These are phyloP conservation scores for Sphagnum tenellum DNA, from an alignment of 225 moss, liverwort and hornwort species.

Conservation along the genomic window DNA sequence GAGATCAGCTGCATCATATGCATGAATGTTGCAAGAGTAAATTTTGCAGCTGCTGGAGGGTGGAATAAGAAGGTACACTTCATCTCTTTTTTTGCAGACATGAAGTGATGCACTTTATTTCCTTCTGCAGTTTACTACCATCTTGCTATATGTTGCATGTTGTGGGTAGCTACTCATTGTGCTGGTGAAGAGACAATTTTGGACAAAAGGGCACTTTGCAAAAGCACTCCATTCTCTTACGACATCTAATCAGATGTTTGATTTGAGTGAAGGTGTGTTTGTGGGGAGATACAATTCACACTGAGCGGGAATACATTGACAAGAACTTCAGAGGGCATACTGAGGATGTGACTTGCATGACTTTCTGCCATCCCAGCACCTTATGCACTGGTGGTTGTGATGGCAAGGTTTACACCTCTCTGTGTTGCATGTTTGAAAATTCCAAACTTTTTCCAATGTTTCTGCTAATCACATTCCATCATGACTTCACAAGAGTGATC, in stretches of 20 bases:
- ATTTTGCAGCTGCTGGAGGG: slow-evolving; percentile 71
- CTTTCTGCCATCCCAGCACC: slow-evolving; percentile 73
- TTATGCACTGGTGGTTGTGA: slow-evolving; percentile 84
- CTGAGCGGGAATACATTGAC: slow-evolving; percentile 55
- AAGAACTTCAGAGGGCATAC: slow-evolving; percentile 77
- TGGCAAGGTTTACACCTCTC: slow-evolving; percentile 41
- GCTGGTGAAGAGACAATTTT: too few relatives aligned
- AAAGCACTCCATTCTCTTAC: too few relatives aligned
- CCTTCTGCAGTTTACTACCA: background rate
- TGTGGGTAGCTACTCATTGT: too few relatives aligned
- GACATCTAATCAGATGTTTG: too few relatives aligned
- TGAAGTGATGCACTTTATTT: background rate
- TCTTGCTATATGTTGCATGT: too few relatives aligned
- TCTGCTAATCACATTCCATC: too few relatives aligned
- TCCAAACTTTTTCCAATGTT: too few relatives aligned
- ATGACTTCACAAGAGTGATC: too few relatives aligned
- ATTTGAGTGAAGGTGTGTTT: slow-evolving; percentile 51
- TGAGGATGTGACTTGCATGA: slow-evolving; percentile 68
- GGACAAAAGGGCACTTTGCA: too few relatives aligned
- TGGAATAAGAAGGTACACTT: slow-evolving; percentile 79
- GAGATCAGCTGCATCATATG: slow-evolving; percentile 67
- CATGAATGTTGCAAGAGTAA: slow-evolving; percentile 63
- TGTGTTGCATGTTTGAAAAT: too few relatives aligned
- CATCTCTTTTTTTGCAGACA: background rate
- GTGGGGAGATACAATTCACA: slow-evolving; percentile 59